phyloP scores from a whole-genome alignment of 495 filamentous ascomycete genomes.

The Aspergillus ellipticus region DNA sequence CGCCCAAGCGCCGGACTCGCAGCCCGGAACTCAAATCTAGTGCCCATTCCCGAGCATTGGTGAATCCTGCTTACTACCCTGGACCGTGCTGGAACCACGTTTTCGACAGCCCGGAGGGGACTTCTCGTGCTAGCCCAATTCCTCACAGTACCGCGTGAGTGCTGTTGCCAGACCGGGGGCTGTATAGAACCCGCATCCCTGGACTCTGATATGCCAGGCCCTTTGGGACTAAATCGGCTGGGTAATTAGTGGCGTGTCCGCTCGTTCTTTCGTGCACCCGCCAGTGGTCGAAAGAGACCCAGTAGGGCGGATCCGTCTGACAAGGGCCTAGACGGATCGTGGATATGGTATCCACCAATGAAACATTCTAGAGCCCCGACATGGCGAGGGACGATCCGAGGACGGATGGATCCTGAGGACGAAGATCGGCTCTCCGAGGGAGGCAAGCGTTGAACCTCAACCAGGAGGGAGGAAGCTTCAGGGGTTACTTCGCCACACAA shows the following conservation, averaged over 20 bases:
- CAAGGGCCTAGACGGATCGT: background rate
- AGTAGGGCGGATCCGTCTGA: background rate
- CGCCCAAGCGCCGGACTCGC: background rate
- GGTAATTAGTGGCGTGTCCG: background rate
- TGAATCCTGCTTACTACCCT: background rate
- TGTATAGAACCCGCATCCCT: too few relatives aligned
- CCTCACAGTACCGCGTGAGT: background rate
- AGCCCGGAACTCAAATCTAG: background rate
- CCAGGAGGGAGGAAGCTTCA: background rate
- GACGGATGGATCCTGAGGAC: background rate
- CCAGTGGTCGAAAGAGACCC: background rate
- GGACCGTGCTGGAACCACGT: slow-evolving; percentile 1
- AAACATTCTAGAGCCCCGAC: background rate
- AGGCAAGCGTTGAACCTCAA: background rate
- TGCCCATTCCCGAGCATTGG: background rate
- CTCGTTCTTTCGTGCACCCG: background rate
- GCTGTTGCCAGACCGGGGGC: background rate
- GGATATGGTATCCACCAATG: background rate
- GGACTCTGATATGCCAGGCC: background rate
- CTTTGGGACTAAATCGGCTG: background rate
- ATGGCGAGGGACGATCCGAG: slow-evolving; percentile 1
- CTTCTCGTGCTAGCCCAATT: background rate
- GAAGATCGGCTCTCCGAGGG: background rate
- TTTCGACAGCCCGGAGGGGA: background rate
- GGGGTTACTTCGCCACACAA: slow-evolving; percentile 2